Conservation (phyloP, 106 monocot genomes). For the Ottelia alismoides region DNA sequence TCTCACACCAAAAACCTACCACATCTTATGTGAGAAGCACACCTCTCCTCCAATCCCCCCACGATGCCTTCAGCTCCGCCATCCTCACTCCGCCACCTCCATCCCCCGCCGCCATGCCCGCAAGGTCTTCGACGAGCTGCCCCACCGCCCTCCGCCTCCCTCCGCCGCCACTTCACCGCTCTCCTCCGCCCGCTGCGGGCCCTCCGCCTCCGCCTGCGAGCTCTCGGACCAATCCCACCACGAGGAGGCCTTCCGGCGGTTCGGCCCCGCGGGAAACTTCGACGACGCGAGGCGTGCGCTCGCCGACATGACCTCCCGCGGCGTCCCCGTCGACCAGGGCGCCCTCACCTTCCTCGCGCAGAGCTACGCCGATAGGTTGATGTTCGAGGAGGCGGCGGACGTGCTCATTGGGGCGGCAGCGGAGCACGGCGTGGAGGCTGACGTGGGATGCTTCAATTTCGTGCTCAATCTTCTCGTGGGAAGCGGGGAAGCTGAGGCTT, state of each 20-base stretch:
- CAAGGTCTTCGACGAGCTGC: too few relatives aligned
- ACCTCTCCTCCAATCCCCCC: too few relatives aligned
- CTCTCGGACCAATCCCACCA: constrained; percentile 23
- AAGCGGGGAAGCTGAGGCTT: constrained; percentile 54
- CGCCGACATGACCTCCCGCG: constrained; percentile 35
- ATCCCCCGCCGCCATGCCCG: too few relatives aligned
- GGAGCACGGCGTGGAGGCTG: constrained; percentile 36
- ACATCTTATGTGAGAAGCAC: too few relatives aligned
- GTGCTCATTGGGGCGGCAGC: constrained; percentile 48
- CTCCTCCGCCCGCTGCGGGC: too few relatives aligned
- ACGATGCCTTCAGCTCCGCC: too few relatives aligned
- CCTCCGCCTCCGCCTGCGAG: too few relatives aligned
- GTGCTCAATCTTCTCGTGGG: constrained; percentile 71
- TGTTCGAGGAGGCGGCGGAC: constrained; percentile 53
- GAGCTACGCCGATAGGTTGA: constrained; percentile 19
- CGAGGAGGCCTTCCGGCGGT: constrained; percentile 57
- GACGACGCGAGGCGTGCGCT: constrained; percentile 39
- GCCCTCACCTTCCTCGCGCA: constrained; percentile 46
- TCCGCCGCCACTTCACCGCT: too few relatives aligned
- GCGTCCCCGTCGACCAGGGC: constrained; percentile 31
- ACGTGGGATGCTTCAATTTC: constrained; percentile 43
- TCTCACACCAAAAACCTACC: too few relatives aligned
- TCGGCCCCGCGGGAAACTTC: constrained; percentile 55
- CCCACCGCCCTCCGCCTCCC: too few relatives aligned
- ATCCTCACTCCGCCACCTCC: too few relatives aligned